Percentiles rank a stretch among this genome's conserved stretches.
Evolutionary conservation across 78 protist genomes (phyloP).

Genomic region (Dictyostelium citrinum): DNA sequence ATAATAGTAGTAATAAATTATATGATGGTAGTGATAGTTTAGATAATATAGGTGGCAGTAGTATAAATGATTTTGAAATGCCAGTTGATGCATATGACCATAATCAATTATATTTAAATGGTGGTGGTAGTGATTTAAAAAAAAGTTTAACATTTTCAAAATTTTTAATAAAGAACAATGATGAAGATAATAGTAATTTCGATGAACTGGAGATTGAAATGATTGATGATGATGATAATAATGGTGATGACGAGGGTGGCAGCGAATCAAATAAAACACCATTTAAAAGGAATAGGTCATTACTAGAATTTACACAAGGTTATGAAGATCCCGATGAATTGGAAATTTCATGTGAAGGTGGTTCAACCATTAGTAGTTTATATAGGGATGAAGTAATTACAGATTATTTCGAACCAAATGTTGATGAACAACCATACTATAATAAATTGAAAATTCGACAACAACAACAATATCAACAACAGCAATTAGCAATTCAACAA

Average conservation of each 20-base stretch:
- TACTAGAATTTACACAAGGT: constrained; percentile 53
- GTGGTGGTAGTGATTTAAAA: not conserved
- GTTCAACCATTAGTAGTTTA: too few relatives aligned
- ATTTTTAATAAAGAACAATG: not conserved
- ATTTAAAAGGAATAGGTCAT: constrained; percentile 10
- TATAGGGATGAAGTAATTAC: not conserved
- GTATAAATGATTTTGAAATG: not conserved
- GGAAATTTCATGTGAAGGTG: constrained; percentile 27
- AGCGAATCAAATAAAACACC: not conserved
- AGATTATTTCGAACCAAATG: not conserved
- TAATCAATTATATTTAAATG: not conserved
- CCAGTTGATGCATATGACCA: not conserved
- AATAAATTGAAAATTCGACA: not conserved
- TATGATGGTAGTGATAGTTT: not conserved
- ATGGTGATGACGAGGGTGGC: not conserved
- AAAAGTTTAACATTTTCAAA: not conserved
- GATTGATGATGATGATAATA: not conserved
- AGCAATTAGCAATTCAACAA: not conserved
- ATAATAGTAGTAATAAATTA: not conserved
- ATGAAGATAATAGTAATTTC: not conserved
- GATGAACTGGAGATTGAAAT: not conserved
- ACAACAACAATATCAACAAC: not conserved
- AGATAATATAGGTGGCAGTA: not conserved
- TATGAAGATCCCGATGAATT: constrained; percentile 17
- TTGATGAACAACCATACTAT: not conserved